Evolutionary conservation across 805 yeast genomes (phyloP).

Genomic region (Teunomyces panamensis): DNA sequence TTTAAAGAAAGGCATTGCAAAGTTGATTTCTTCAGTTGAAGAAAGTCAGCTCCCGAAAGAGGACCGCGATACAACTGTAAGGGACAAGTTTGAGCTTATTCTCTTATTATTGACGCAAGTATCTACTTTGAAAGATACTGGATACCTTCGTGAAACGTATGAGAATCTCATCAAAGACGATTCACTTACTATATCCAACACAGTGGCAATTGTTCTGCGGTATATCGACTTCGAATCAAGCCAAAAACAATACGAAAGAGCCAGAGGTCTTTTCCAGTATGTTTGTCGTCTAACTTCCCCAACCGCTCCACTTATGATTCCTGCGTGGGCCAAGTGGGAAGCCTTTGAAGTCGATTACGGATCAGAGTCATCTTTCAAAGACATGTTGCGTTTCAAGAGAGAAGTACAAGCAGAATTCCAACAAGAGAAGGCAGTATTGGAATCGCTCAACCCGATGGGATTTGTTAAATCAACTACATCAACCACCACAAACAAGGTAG

Average conservation of each 20-base stretch:
- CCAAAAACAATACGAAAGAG: constrained; percentile 54
- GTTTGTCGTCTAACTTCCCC: constrained; percentile 24
- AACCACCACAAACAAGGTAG: not conserved
- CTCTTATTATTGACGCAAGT: constrained; percentile 5
- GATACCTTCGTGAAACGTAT: constrained; percentile 35
- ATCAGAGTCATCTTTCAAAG: constrained; percentile 65
- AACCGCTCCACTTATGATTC: constrained; percentile 4
- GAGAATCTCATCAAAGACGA: constrained; percentile 41
- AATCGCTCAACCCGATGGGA: constrained; percentile 40
- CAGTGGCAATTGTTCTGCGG: constrained; percentile 44
- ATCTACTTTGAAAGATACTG: constrained; percentile 12
- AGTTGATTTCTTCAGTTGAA: constrained; percentile 6
- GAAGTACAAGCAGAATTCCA: constrained; percentile 23
- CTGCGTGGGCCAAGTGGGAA: constrained; percentile 67
- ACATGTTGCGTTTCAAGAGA: constrained; percentile 65
- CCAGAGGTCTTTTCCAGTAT: constrained; percentile 56
- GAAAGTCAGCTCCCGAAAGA: constrained; percentile 7
- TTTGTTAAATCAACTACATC: constrained; percentile 40
- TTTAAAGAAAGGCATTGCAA: constrained; percentile 15
- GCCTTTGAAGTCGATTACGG: constrained; percentile 73
- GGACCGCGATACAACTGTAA: constrained; percentile 13
- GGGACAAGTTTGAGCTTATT: constrained; percentile 25
- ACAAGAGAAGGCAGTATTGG: constrained; percentile 10
- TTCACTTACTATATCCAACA: constrained; percentile 40
- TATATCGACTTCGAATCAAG: constrained; percentile 59